Evolutionary conservation across 164 flowering plant species (phyloP), one percentile per base, ranked within the genome.

Genomic region (Tetracentron sinense): DNA sequence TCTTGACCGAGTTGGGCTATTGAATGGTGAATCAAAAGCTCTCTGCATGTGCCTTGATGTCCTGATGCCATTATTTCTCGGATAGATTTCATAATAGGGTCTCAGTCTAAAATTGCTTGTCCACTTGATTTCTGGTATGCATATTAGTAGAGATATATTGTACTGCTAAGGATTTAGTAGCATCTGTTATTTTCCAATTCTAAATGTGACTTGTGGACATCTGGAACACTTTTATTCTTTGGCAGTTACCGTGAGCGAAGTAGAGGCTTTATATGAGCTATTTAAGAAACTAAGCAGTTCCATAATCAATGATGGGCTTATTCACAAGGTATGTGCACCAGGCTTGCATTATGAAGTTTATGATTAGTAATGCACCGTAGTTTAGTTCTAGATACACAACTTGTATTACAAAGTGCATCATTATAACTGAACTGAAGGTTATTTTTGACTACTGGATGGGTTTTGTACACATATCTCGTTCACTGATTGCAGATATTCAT

Each of bases 271-370:
- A 56, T 79, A 79, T 74, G 85, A 78, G 69, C 76, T 92, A 17
- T 92, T 75, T 65, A 83, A 83, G 80, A 85, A 82, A 68, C 69
- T 92, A 58, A 92, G 96, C 84, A 86, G 88, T 67, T 77, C 93
- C 49, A 75, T 89, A 58, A 66, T 76, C 59, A 82, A 83, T 15
- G 93, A 92, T 70, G 96, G 93, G 31, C 79, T 76, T 23, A 88
- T 92, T 63, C 83, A 83, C 75, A 89, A 85, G 96, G 96, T 92
- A 67, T 7, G 26, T 44, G 15, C 38, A 21, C 38, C 54, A 26
- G 30, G 14, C 4, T n/a, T 44, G 26, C 11, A 5, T 21, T 46
- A 17, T 62, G 46, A 50, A 29, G 16, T 12, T 53, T 23, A n/a
- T 60, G 3, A 22, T 16, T 60, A n/a, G 56, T 17, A 42, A 25